Percentiles rank a stretch among this genome's conserved stretches.
phyloP scores from a whole-genome alignment of 139 green algal species.

The Eudorina sp. region DNA sequence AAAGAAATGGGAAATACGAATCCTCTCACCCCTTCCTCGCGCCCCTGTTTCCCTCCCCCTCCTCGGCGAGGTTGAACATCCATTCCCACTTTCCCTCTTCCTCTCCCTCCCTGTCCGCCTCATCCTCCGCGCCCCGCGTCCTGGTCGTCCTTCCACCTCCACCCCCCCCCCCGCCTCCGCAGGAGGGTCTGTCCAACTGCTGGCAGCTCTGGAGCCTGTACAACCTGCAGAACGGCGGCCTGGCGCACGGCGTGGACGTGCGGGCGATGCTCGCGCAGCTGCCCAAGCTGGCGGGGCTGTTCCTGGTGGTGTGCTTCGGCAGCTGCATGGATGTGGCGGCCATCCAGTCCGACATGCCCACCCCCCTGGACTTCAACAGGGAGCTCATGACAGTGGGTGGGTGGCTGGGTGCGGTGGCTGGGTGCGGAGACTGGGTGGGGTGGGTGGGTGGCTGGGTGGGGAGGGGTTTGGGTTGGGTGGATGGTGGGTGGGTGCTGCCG shows the following conservation, averaged over 20 bases:
- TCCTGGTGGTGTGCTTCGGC: conserved; percentile 87
- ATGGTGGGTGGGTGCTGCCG: too few species aligned
- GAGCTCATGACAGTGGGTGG: conserved; percentile 79
- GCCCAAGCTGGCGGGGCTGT: conserved; percentile 80
- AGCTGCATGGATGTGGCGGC: conserved; percentile 71
- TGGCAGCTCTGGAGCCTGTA: conserved; percentile 83
- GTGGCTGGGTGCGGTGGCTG: neutral
- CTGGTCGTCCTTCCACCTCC: neutral
- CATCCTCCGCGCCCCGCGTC: too few species aligned
- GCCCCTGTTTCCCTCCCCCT: too few species aligned
- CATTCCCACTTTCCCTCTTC: too few species aligned
- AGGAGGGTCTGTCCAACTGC: conserved; percentile 67
- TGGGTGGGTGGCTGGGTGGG: too few species aligned
- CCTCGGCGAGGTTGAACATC: too few species aligned
- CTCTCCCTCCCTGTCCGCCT: too few species aligned
- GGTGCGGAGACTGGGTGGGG: neutral
- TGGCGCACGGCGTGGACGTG: conserved; percentile 68
- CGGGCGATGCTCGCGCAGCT: conserved; percentile 58
- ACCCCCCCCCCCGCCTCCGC: neutral
- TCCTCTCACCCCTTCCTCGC: too few species aligned
- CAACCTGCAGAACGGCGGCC: conserved; percentile 61
- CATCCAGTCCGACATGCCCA: conserved; percentile 66
- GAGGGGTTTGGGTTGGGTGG: neutral
- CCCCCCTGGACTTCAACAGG: conserved; percentile 82
- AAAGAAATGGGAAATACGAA: too few species aligned